phyloP scores from a whole-genome alignment of 345 rosid genomes.

The Passiflora organensis region DNA sequence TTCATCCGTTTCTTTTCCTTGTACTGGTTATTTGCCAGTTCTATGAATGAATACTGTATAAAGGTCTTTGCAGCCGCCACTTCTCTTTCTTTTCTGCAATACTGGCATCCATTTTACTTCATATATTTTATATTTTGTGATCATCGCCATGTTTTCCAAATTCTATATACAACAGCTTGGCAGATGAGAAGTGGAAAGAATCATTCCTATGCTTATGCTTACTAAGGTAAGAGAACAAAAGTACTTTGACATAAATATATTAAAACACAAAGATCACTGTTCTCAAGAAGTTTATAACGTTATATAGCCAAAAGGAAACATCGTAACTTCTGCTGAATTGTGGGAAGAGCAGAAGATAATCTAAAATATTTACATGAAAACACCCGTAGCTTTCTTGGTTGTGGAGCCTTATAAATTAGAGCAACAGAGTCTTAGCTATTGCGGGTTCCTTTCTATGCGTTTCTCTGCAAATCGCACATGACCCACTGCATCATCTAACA shows the following conservation, averaged over 20 bases:
- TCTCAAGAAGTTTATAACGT: background rate
- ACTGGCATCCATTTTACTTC: too few relatives aligned
- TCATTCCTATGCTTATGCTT: too few relatives aligned
- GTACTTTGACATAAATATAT: too few relatives aligned
- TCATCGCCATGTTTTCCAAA: too few relatives aligned
- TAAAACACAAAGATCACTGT: background rate
- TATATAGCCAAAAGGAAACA: background rate
- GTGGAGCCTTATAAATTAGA: slow-evolving; percentile 1
- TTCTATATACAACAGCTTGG: too few relatives aligned
- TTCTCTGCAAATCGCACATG: slow-evolving; percentile 20
- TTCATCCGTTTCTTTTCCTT: background rate
- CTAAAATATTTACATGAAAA: slow-evolving; percentile 1
- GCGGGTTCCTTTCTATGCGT: slow-evolving; percentile 15
- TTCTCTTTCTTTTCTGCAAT: too few relatives aligned
- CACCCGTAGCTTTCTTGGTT: slow-evolving; percentile 3
- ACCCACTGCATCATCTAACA: slow-evolving; percentile 7
- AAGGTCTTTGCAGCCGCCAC: too few relatives aligned
- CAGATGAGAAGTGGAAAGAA: too few relatives aligned
- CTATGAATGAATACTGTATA: too few relatives aligned
- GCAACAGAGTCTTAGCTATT: slow-evolving; percentile 1
- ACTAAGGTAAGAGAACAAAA: too few relatives aligned
- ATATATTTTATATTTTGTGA: too few relatives aligned
- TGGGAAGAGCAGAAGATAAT: slow-evolving; percentile 2
- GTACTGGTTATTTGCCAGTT: too few relatives aligned
- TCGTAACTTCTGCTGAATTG: slow-evolving; percentile 1